Evolutionary conservation across 2,329 filamentous ascomycete species (phyloP).

Genomic region (Achaetomium macrosporum): DNA sequence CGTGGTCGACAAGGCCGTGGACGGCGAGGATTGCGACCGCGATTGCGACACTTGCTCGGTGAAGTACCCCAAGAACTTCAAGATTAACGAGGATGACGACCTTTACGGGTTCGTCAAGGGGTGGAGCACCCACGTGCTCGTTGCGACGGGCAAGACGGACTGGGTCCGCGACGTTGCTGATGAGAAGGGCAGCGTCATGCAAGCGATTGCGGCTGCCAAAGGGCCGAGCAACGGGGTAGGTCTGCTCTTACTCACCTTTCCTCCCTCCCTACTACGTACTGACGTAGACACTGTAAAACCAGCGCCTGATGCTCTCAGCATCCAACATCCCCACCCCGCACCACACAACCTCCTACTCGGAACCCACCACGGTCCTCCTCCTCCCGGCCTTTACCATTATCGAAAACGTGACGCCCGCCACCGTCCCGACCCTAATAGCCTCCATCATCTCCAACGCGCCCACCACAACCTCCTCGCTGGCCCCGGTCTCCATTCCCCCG

Average conservation of each 20-base stretch:
- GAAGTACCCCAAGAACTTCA: slow-evolving; percentile 65
- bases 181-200: slow-evolving; percentile 80
- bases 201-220: slow-evolving; percentile 57
- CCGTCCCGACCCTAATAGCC: slow-evolving; percentile 65
- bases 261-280: neutral
- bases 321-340: slow-evolving; percentile 82
- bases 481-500: slow-evolving; percentile 34
- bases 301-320: slow-evolving; percentile 86
- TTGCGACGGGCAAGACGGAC: slow-evolving; percentile 92
- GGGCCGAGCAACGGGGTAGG: slow-evolving; percentile 64
- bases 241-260: slow-evolving; percentile 18
- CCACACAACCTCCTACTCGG: slow-evolving; percentile 54
- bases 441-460: slow-evolving; percentile 65
- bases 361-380: slow-evolving; percentile 73
- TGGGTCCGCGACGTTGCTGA: slow-evolving; percentile 88
- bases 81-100: slow-evolving; percentile 69
- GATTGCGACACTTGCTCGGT: slow-evolving; percentile 81
- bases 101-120: slow-evolving; percentile 81
- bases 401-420: slow-evolving; percentile 73
- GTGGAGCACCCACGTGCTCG: slow-evolving; percentile 83
- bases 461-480: slow-evolving; percentile 64
- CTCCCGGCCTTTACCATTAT: slow-evolving; percentile 80
- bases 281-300: slow-evolving; percentile 7
- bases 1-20: slow-evolving; percentile 65
- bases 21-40: slow-evolving; percentile 82